A percentile compares a stretch with the other conserved stretches of the same genome.
phyloP scores from a whole-genome alignment of 345 rosid genomes.

The Psidium guajava region DNA sequence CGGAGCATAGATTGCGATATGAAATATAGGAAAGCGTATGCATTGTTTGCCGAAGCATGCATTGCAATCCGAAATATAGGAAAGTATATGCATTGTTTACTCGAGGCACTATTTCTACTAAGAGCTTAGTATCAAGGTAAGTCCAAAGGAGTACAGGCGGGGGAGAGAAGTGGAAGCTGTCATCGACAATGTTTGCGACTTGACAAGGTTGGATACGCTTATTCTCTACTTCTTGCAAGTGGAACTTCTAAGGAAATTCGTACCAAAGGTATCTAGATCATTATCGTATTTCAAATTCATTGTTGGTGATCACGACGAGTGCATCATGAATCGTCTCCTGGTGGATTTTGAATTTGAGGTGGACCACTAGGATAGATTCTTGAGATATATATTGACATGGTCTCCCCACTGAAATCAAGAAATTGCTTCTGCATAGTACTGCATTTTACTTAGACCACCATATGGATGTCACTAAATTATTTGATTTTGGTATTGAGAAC shows the following conservation, averaged over 20 bases:
- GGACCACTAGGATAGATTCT: neutral
- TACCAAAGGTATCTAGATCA: neutral
- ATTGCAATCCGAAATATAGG: no score
- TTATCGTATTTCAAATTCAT: slow-evolving; percentile 1
- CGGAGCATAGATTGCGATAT: no score
- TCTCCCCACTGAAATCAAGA: no score
- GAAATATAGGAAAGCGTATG: no score
- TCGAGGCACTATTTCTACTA: neutral
- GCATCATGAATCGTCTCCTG: slow-evolving; percentile 13
- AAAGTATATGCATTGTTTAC: neutral
- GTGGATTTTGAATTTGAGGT: neutral
- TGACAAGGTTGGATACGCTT: neutral
- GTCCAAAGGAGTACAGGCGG: slow-evolving; percentile 6
- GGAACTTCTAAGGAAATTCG: neutral
- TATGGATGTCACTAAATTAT: neutral
- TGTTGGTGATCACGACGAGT: slow-evolving; percentile 2
- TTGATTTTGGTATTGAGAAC: neutral
- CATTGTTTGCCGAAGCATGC: no score
- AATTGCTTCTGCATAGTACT: neutral
- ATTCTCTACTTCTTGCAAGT: neutral
- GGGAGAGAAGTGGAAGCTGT: neutral
- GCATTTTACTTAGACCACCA: neutral
- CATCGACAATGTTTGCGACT: neutral
- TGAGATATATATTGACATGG: neutral
- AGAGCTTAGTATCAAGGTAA: slow-evolving; percentile 1